These are phyloP conservation scores for Dalechampia spathulata DNA, from an alignment of 441 rosid genomes.

Conservation along the genomic window DNA sequence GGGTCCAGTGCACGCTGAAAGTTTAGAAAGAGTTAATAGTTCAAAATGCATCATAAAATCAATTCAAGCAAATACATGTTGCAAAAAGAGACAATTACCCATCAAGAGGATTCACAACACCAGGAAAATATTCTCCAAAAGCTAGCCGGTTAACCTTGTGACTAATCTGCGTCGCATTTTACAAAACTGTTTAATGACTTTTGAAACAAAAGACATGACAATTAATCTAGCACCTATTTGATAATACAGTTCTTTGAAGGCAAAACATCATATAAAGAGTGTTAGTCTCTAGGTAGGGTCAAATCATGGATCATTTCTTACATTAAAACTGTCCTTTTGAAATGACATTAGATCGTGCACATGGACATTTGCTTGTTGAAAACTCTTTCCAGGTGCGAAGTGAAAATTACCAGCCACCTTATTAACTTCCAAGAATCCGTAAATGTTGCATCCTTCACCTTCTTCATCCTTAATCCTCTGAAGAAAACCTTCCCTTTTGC, in stretches of 20 bases:
- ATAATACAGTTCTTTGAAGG: neutral
- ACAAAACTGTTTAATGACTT: constrained; percentile 8
- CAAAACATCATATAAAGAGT: neutral
- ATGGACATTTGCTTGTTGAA: constrained; percentile 82
- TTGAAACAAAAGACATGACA: neutral
- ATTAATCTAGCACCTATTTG: neutral
- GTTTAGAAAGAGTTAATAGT: neutral
- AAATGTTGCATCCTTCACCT: constrained; percentile 94
- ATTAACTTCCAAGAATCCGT: constrained; percentile 89
- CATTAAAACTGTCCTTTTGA: constrained; percentile 87
- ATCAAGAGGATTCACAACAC: constrained; percentile 93
- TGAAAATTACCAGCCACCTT: constrained; percentile 97
- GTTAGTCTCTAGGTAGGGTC: neutral
- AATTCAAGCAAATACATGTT: neutral
- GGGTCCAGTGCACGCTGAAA: constrained; percentile 82
- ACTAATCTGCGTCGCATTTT: constrained; percentile 53
- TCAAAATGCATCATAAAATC: neutral
- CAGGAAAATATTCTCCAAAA: constrained; percentile 89
- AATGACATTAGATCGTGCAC: constrained; percentile 85
- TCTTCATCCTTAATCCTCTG: constrained; percentile 88
- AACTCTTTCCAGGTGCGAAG: constrained; percentile 98
- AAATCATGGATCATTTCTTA: constrained; percentile 27
- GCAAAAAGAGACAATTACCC: constrained; percentile 34
- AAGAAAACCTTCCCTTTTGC: constrained; percentile 91
- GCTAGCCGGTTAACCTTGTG: constrained; percentile 74